Conservation (phyloP, 345 rosid species). For the Psidium guajava region DNA sequence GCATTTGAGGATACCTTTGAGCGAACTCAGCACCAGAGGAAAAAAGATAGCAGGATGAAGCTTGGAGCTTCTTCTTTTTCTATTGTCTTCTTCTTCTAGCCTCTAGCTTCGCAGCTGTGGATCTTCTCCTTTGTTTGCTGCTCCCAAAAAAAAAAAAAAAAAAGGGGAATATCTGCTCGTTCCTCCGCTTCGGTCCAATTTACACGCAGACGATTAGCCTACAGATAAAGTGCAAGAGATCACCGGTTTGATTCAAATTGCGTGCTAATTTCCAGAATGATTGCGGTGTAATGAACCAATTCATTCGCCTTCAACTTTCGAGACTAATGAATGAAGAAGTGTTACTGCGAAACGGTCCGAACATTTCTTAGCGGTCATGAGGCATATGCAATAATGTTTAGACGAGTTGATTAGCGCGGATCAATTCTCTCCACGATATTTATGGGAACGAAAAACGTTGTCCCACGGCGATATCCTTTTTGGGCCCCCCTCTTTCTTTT, state of each 20-base stretch:
- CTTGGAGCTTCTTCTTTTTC: not conserved
- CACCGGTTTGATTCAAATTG: not conserved
- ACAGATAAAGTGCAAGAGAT: not conserved
- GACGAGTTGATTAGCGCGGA: not conserved
- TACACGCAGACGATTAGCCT: not conserved
- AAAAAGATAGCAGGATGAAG: not conserved
- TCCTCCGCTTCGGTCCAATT: not conserved
- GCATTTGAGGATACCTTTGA: not conserved
- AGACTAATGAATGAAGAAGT: fast-evolving
- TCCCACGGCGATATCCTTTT: not conserved
- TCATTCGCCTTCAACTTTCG: not conserved
- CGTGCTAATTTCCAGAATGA: no score
- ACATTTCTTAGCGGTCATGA: fast-evolving
- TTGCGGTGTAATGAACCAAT: not conserved
- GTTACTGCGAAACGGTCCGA: fast-evolving
- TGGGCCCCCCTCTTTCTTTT: not conserved
- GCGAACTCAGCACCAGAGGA: not conserved
- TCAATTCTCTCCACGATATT: not conserved
- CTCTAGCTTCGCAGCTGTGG: not conserved
- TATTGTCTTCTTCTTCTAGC: not conserved
- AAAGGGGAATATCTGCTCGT: not conserved
- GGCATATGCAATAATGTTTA: no score
- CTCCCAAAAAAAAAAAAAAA: not conserved
- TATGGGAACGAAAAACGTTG: not conserved
- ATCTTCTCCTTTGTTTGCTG: not conserved